Evolutionary conservation across 345 rosid genomes (phyloP), one percentile per base, ranked within the genome.

Genomic region (Moricandia arvensis): DNA sequence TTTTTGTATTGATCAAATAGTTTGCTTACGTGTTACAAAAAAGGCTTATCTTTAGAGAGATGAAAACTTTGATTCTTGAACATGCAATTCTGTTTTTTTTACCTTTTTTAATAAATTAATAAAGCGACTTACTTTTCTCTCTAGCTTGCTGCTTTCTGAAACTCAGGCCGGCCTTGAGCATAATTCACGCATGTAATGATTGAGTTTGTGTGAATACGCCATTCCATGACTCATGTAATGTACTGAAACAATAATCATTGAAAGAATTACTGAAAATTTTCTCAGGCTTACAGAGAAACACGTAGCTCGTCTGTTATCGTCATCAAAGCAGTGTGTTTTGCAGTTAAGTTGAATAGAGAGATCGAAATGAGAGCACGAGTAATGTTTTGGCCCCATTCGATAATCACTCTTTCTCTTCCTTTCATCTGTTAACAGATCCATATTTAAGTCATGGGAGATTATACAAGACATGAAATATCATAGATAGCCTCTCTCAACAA

Each of bases 351-450:
- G 17, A 41, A 69, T 27, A 27, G 34, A 47, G 73, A 66, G 67
- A 77, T 60, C 68, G 76, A 51, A 73, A 58, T 59, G 27, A 66
- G 41, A 78, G 73, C 81, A 78, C 81, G 72, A 59, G 81, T 35
- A 21, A 66, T 72, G 81, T n/a, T 72, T 59, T 72, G 63, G 58
- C 31, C 62, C 80, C 47, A 55, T 24, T 49, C 43, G 68, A 75
- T 64, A 47, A 68, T 21, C 65, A 71, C 41, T 71, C 80, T 58
- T 17, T 62, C 4, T 62, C 27, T 62, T n/a, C 35, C 66, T 70
- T 76, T 69, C 63, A 38, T 64, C 72, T 31, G 27, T 74, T 75
- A 43, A 75, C 53, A 47, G 59, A 58, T 47, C 54, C 16, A 59
- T 66, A 73, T 67, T 67, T 24, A 67, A 67, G 66, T 74, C 72